phyloP scores from a whole-genome alignment of 208 protist species.

The Trichomonas gallinae region DNA sequence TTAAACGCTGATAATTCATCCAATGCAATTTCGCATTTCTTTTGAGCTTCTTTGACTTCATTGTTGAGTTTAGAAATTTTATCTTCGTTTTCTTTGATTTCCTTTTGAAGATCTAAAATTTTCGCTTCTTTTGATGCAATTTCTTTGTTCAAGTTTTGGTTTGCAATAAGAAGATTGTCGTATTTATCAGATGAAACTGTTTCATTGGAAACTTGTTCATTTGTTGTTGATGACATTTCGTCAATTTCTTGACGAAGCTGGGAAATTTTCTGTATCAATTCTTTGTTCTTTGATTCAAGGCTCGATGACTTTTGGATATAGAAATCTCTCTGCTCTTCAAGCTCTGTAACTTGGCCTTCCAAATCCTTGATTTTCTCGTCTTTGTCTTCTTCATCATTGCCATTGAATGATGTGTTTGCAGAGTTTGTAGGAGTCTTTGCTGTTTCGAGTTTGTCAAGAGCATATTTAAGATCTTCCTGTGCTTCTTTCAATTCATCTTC shows the following conservation, averaged over 20 bases:
- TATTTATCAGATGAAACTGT: background rate
- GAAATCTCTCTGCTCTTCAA: background rate
- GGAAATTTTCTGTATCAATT: background rate
- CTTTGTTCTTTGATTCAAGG: background rate
- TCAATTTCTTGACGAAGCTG: background rate
- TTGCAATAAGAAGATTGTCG: background rate
- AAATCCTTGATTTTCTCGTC: background rate
- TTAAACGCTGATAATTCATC: background rate
- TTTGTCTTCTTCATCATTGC: background rate
- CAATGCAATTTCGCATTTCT: background rate
- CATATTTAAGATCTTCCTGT: background rate
- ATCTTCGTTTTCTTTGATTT: background rate
- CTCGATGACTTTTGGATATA: background rate
- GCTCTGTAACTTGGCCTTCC: background rate
- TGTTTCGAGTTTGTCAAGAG: background rate
- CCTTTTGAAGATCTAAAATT: background rate
- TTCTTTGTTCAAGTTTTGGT: background rate
- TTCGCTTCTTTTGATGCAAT: background rate
- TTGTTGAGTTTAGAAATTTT: background rate
- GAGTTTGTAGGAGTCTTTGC: background rate
- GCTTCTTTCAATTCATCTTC: background rate
- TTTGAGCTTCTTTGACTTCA: background rate
- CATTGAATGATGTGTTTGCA: background rate
- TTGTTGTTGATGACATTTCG: background rate
- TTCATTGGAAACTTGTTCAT: background rate